A percentile compares a stretch with the other conserved stretches of the same genome.
These are phyloP conservation scores for Yamadazyma jaroonii DNA, from an alignment of 1,139 yeast species.

Conservation along the genomic window DNA sequence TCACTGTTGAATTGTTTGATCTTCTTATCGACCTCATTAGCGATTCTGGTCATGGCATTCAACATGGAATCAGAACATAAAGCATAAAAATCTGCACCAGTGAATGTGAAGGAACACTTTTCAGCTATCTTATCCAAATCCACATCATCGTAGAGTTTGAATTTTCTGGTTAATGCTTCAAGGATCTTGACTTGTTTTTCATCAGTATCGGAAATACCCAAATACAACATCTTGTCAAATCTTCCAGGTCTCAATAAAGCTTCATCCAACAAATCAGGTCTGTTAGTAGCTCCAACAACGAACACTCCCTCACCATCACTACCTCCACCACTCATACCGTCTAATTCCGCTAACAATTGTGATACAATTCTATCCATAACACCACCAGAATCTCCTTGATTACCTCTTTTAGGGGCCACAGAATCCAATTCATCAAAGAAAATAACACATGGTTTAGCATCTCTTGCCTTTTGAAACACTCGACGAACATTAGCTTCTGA, in stretches of 20 bases:
- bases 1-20: slow-evolving; percentile 50
- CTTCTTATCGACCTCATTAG: slow-evolving; percentile 69
- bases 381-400: slow-evolving; percentile 98
- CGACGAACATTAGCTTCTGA: slow-evolving; percentile 95
- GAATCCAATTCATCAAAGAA: slow-evolving; percentile 97
- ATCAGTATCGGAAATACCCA: slow-evolving; percentile 90
- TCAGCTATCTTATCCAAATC: slow-evolving; percentile 61
- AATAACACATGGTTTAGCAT: slow-evolving; percentile 95
- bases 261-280: slow-evolving; percentile 93
- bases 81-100: slow-evolving; percentile 98
- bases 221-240: slow-evolving; percentile 89
- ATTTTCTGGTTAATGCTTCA: slow-evolving; percentile 85
- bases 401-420: slow-evolving; percentile 96
- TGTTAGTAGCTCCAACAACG: slow-evolving; percentile 95
- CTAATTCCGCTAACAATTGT: slow-evolving; percentile 88
- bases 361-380: slow-evolving; percentile 98
- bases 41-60: slow-evolving; percentile 91
- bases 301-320: slow-evolving; percentile 84
- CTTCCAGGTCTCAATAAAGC: slow-evolving; percentile 94
- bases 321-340: slow-evolving; percentile 77
- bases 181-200: slow-evolving; percentile 84
- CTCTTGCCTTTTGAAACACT: slow-evolving; percentile 91
- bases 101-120: slow-evolving; percentile 79
- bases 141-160: slow-evolving; percentile 60
- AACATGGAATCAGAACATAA: slow-evolving; percentile 92